These are phyloP conservation scores for Domatiomyces catenatus DNA, from an alignment of 2,329 filamentous ascomycete genomes.

Conservation along the genomic window DNA sequence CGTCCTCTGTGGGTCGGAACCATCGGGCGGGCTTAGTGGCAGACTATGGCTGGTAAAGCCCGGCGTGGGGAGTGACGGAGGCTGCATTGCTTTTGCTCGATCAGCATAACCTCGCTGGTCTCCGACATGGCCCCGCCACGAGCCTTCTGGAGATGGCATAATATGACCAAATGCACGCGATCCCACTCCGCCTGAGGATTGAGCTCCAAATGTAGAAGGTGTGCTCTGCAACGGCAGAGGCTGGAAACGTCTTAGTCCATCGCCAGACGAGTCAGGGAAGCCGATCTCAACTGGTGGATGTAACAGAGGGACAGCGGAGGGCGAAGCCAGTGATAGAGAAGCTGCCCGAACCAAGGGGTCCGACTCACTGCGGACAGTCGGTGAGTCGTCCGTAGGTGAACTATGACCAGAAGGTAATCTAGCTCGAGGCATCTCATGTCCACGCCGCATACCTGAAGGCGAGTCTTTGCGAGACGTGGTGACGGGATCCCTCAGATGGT, in stretches of 20 bases:
- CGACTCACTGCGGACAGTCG: conserved; percentile 10
- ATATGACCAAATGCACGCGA: neutral
- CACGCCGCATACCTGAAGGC: conserved; percentile 5
- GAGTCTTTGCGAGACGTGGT: conserved; percentile 11
- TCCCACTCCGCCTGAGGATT: neutral
- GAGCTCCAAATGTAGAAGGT: neutral
- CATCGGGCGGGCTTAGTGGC: conserved; percentile 7
- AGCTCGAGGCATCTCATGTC: conserved; percentile 9
- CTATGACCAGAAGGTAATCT: conserved; percentile 13
- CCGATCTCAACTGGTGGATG: neutral
- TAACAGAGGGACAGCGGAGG: conserved; percentile 9
- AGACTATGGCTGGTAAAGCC: conserved; percentile 1
- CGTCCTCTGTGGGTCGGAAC: conserved; percentile 6
- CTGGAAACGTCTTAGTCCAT: neutral
- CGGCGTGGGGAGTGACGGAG: conserved; percentile 1
- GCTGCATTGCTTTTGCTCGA: conserved; percentile 3
- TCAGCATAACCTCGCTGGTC: conserved; percentile 9
- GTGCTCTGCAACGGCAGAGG: neutral
- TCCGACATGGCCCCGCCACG: conserved; percentile 6
- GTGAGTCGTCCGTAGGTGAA: conserved; percentile 14
- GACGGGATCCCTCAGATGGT: neutral
- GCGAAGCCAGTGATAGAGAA: conserved; percentile 7
- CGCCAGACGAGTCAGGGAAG: neutral
- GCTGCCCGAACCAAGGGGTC: conserved; percentile 12
- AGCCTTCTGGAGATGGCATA: conserved; percentile 7